These are phyloP conservation scores for Zymoseptoria tritici DNA, from an alignment of 2,329 filamentous ascomycete species.

Conservation along the genomic window DNA sequence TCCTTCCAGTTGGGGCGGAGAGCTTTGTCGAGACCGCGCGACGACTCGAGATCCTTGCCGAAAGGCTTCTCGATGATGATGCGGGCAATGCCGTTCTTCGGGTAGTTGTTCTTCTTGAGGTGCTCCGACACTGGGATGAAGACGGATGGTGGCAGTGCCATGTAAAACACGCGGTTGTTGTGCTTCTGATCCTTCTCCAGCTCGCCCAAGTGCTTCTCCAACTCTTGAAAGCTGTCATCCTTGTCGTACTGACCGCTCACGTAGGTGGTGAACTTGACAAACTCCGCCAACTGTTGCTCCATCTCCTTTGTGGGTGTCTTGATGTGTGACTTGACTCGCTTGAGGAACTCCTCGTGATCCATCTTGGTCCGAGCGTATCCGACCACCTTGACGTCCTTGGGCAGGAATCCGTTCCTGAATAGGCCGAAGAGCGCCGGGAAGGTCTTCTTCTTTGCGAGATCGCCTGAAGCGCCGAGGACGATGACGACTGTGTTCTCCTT, in stretches of 20 bases:
- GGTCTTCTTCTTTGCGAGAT: conserved; percentile 99
- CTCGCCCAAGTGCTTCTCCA: conserved; percentile 78
- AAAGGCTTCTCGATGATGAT: conserved; percentile 99
- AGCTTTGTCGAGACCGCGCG: conserved; percentile 87
- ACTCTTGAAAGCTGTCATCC: conserved; percentile 82
- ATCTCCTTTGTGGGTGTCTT: conserved; percentile 97
- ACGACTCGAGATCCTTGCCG: conserved; percentile 91
- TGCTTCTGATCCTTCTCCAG: conserved; percentile 76
- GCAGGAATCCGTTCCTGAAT: conserved; percentile 97
- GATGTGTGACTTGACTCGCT: conserved; percentile 93
- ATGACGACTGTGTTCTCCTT: conserved; percentile 98
- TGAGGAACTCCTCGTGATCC: conserved; percentile 93
- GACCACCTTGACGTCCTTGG: conserved; percentile 89
- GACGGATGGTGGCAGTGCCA: conserved; percentile 94
- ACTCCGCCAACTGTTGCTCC: conserved; percentile 89
- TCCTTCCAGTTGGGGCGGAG: conserved; percentile 97
- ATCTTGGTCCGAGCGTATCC: conserved; percentile 99
- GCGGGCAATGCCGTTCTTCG: conserved; percentile 77
- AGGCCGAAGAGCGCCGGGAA: conserved; percentile 96
- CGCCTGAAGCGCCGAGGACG: conserved; percentile 92
- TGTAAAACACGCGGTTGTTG: conserved; percentile 94
- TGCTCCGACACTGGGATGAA: conserved; percentile 98
- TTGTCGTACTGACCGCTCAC: conserved; percentile 96
- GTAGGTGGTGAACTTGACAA: conserved; percentile 82
- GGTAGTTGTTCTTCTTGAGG: conserved; percentile 95